A percentile compares a stretch with the other conserved stretches of the same genome.
phyloP scores from a whole-genome alignment of 2,329 filamentous ascomycete species.

The Septoria petroselini region DNA sequence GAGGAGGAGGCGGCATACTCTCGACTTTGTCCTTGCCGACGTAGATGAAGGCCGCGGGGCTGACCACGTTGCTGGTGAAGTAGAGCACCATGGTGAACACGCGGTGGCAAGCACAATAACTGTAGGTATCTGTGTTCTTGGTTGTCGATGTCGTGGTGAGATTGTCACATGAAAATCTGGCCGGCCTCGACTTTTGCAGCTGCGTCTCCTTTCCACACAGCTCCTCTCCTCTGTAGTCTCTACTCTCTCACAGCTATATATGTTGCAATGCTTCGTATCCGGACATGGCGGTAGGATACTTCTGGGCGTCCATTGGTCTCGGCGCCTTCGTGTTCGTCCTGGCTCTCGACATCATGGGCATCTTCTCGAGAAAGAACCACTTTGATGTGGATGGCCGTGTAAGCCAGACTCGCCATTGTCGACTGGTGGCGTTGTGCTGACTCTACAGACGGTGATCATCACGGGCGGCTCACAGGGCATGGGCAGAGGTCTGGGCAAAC shows the following conservation, averaged over 20 bases:
- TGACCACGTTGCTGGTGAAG: constrained; percentile 81
- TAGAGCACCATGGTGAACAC: constrained; percentile 88
- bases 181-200: not conserved
- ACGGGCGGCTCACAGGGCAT: constrained; percentile 93
- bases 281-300: constrained; percentile 39
- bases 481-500: constrained; percentile 70
- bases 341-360: constrained; percentile 59
- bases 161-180: constrained; percentile 5
- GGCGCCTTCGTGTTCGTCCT: constrained; percentile 39
- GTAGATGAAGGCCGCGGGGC: constrained; percentile 83
- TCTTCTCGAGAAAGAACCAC: constrained; percentile 66
- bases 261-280: no score
- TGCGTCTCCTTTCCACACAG: no score
- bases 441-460: constrained; percentile 71
- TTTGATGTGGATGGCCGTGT: constrained; percentile 85
- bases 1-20: constrained; percentile 62
- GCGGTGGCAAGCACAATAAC: no score
- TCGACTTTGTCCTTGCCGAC: constrained; percentile 99
- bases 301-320: constrained; percentile 39
- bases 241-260: no score
- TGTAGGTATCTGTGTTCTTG: no score
- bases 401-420: constrained; percentile 28
- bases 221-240: no score
- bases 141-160: no score
- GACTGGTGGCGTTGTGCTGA: constrained; percentile 7